Evolutionary conservation across 176 grass and related monocot species (phyloP).

Genomic region (Bonia amplexicaulis): DNA sequence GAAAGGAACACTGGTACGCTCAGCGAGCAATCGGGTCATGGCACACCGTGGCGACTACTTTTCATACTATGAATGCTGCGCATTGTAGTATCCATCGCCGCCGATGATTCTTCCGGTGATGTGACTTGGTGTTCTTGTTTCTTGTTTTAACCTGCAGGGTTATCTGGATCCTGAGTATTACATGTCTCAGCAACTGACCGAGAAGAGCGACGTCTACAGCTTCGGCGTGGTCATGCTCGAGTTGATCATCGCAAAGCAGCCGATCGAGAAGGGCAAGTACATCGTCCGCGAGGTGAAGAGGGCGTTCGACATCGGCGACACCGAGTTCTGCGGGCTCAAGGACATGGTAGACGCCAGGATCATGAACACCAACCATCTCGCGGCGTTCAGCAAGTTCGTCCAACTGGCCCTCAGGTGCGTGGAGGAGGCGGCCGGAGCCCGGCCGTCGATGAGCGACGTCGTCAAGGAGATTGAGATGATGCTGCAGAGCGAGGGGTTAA

Average conservation of each 20-base stretch:
- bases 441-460: constrained; percentile 72
- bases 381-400: constrained; percentile 70
- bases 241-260: constrained; percentile 71
- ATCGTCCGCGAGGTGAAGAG: constrained; percentile 67
- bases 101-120: background rate
- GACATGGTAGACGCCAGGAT: constrained; percentile 63
- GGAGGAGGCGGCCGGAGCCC: constrained; percentile 45
- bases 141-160: constrained; percentile 48
- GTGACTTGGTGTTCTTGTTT: background rate
- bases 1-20: constrained; percentile 74
- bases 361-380: constrained; percentile 43
- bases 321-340: constrained; percentile 77
- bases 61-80: background rate
- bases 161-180: constrained; percentile 97
- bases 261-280: constrained; percentile 89
- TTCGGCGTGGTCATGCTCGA: constrained; percentile 95
- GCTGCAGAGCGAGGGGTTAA: constrained; percentile 61
- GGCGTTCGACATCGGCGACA: constrained; percentile 40
- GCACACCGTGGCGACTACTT: background rate
- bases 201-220: constrained; percentile 96
- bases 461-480: constrained; percentile 88
- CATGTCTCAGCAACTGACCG: constrained; percentile 80
- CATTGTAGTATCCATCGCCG: background rate
- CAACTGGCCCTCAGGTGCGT: constrained; percentile 69
- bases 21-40: background rate